phyloP scores from a whole-genome alignment of 305 asterid species.

The Rubia tinctorum region DNA sequence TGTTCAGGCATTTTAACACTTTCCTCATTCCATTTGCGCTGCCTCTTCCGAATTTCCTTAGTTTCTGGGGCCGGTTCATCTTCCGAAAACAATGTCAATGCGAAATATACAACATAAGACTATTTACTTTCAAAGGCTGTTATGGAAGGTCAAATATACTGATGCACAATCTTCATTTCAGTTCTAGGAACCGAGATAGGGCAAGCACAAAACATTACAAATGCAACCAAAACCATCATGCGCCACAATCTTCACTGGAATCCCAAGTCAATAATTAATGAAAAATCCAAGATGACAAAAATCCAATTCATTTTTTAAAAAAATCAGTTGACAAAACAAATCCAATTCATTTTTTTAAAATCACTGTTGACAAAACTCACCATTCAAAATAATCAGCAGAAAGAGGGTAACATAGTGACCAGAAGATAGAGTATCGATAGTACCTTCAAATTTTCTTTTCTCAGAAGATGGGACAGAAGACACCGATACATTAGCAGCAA shows the following conservation, averaged over 20 bases:
- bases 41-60: slow-evolving; percentile 32
- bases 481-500: slow-evolving; percentile 16
- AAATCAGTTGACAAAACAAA: neutral
- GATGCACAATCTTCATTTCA: neutral
- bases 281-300: neutral
- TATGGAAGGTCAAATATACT: neutral
- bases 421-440: neutral
- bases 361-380: neutral
- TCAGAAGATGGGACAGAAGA: slow-evolving; percentile 19
- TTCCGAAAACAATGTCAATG: slow-evolving; percentile 10
- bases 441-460: slow-evolving; percentile 41
- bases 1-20: slow-evolving; percentile 19
- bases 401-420: neutral
- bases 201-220: neutral
- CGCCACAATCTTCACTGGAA: too few species aligned
- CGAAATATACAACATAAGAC: neutral
- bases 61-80: slow-evolving; percentile 21
- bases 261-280: neutral
- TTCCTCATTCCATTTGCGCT: slow-evolving; percentile 32
- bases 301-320: neutral
- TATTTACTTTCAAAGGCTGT: neutral
- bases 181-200: neutral
- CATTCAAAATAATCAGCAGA: neutral
- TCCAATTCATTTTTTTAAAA: neutral
- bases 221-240: neutral